Evolutionary conservation across 176 grass and related monocot genomes (phyloP).

Genomic region (Aegilops tauschii): DNA sequence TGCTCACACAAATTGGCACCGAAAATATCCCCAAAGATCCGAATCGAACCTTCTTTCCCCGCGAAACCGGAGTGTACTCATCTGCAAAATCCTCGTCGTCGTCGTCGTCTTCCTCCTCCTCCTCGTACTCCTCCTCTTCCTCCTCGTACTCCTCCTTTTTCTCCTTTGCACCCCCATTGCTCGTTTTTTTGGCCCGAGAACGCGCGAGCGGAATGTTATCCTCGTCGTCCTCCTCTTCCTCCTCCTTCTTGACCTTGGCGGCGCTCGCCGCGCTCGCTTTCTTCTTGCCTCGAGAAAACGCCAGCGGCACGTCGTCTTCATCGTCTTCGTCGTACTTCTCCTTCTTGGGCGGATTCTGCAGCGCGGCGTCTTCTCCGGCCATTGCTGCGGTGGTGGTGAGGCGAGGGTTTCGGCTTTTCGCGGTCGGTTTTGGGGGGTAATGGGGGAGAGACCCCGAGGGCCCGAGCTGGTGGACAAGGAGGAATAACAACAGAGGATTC

Average conservation of each 20-base stretch:
- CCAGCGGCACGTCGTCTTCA: constrained; percentile 1
- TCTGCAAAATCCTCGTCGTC: constrained; percentile 2
- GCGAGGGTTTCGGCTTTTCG: constrained; percentile 38
- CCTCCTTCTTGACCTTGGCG: constrained; percentile 32
- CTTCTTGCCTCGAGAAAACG: constrained; percentile 14
- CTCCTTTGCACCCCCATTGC: constrained; percentile 20
- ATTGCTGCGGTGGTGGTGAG: constrained; percentile 8
- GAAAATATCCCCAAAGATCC: too few species aligned
- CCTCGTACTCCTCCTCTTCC: background rate
- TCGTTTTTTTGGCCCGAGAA: constrained; percentile 33
- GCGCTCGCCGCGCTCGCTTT: constrained; percentile 5
- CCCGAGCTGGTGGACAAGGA: background rate
- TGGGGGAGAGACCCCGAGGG: background rate
- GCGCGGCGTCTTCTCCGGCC: constrained; percentile 30
- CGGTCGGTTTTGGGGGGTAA: background rate
- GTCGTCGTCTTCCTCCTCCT: background rate
- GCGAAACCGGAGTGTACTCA: background rate
- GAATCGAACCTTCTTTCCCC: constrained; percentile 35
- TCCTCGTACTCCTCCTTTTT: background rate
- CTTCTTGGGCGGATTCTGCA: background rate
- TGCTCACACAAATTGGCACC: too few species aligned
- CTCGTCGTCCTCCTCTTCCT: constrained; percentile 2
- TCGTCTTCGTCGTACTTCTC: constrained; percentile 13
- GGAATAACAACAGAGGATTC: background rate
- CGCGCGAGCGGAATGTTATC: constrained; percentile 23